Conservation (phyloP, 148 eudicot genomes). For the Persicaria maculosa region DNA sequence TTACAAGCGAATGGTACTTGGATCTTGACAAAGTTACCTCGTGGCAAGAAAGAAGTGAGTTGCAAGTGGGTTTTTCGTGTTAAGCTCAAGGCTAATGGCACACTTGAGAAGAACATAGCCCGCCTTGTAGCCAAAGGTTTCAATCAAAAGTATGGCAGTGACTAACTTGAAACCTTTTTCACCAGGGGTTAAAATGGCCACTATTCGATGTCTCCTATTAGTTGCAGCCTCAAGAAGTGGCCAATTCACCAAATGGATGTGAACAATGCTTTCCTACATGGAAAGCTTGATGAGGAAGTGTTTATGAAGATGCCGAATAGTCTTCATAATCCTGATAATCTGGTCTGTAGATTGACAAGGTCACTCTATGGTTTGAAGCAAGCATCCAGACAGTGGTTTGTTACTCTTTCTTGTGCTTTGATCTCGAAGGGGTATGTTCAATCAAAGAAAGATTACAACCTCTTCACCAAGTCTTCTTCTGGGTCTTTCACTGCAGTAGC, state of each 20-base stretch:
- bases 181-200: background rate
- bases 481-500: background rate
- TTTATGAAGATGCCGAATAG: background rate
- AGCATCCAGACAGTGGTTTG: background rate
- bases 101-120: background rate
- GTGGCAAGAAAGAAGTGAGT: background rate
- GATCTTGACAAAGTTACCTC: background rate
- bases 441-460: background rate
- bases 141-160: background rate
- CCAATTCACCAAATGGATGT: background rate
- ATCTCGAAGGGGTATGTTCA: background rate
- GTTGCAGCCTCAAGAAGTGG: background rate
- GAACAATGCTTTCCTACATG: background rate
- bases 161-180: background rate
- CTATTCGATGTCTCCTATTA: background rate
- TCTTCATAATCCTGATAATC: background rate
- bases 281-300: background rate
- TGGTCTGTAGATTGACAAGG: background rate
- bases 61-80: background rate
- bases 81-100: background rate
- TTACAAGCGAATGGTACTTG: background rate
- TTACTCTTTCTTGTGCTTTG: background rate
- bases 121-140: background rate
- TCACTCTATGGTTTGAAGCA: background rate
- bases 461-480: background rate